These are phyloP conservation scores for Nyssa sinensis DNA, from an alignment of 148 eudicot genomes.

Conservation along the genomic window DNA sequence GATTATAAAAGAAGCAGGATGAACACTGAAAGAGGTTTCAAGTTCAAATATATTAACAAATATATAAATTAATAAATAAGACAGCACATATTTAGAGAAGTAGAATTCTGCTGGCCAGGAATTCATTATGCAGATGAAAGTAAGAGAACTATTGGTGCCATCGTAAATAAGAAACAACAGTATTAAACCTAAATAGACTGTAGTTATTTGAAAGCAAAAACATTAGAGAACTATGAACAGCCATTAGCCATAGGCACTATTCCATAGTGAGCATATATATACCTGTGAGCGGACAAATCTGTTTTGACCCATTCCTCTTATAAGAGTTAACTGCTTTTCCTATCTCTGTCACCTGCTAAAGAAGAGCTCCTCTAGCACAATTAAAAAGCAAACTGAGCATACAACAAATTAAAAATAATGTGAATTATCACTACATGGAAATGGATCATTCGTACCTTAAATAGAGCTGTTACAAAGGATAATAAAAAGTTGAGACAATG, in stretches of 20 bases:
- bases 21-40: too few species aligned
- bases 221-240: background rate
- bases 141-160: too few species aligned
- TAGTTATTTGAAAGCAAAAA: background rate
- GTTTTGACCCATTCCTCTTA: background rate
- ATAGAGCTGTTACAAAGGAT: background rate
- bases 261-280: background rate
- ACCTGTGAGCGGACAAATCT: background rate
- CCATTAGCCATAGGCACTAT: background rate
- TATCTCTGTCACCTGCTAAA: background rate
- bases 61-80: too few species aligned
- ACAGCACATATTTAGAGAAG: too few species aligned
- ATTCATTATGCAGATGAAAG: too few species aligned
- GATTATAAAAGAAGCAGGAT: too few species aligned
- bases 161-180: too few species aligned
- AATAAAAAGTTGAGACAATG: background rate
- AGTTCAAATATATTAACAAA: too few species aligned
- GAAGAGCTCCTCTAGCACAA: background rate
- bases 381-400: background rate
- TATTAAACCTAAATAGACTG: too few species aligned
- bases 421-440: background rate
- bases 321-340: background rate
- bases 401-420: too few species aligned
- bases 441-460: background rate
- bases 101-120: too few species aligned